phyloP scores from a whole-genome alignment of 2,329 filamentous ascomycete genomes.

The Neurospora crassa region DNA sequence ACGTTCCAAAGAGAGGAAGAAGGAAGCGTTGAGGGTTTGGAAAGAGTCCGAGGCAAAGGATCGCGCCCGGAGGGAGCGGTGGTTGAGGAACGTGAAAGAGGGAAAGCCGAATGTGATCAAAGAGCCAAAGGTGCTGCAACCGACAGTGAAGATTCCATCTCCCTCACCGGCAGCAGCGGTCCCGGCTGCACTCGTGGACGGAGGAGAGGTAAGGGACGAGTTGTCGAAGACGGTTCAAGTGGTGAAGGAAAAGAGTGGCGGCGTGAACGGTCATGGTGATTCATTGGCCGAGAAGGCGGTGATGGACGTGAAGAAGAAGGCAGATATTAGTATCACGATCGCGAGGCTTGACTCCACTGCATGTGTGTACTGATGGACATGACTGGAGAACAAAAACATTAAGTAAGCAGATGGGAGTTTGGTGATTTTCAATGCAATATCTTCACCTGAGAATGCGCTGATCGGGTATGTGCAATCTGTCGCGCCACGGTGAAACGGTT shows the following conservation, averaged over 20 bases:
- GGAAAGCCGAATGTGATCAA: background rate
- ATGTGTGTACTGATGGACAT: background rate
- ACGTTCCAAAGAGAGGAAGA: constrained; percentile 30
- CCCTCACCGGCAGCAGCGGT: background rate
- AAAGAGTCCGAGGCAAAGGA: constrained; percentile 23
- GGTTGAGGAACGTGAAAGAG: constrained; percentile 11
- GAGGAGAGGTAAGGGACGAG: background rate
- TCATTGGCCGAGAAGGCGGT: background rate
- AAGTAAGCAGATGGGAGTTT: background rate
- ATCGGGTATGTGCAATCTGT: background rate
- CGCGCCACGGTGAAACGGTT: too few species aligned
- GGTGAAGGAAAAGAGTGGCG: background rate
- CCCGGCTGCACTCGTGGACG: background rate
- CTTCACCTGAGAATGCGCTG: background rate
- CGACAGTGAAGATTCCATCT: background rate
- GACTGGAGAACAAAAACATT: too few species aligned
- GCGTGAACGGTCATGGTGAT: background rate
- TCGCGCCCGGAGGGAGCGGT: constrained; percentile 18
- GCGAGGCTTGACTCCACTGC: background rate
- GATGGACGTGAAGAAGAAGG: background rate
- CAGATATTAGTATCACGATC: background rate
- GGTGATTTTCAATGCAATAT: background rate
- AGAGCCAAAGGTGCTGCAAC: background rate
- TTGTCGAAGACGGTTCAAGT: background rate
- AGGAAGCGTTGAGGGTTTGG: constrained; percentile 30